These are phyloP conservation scores for Globisporangium okanoganense DNA, from an alignment of 352 stramenopile genomes.

Conservation along the genomic window DNA sequence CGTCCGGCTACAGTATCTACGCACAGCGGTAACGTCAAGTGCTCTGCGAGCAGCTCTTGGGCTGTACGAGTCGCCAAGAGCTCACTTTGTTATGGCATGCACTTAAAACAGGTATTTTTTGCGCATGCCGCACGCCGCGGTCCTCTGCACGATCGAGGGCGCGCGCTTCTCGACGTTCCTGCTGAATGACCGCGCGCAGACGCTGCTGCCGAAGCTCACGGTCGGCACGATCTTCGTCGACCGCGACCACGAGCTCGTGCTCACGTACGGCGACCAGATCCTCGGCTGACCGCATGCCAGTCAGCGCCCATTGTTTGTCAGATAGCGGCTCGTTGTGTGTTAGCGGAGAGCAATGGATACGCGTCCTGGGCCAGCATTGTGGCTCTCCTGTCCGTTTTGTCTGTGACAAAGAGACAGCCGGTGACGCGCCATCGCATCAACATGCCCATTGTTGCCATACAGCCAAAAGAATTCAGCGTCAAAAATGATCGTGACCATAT, in stretches of 20 bases:
- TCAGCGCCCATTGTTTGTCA: neutral
- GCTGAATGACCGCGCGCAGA: slow-evolving; percentile 55
- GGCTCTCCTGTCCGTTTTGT: neutral
- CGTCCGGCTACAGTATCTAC: slow-evolving; percentile 78
- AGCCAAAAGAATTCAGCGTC: neutral
- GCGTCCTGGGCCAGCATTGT: neutral
- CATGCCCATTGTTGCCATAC: neutral
- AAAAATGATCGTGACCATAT: neutral
- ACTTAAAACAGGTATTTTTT: slow-evolving; percentile 41
- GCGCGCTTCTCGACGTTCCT: slow-evolving; percentile 51
- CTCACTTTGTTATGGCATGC: neutral
- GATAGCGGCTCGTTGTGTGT: neutral
- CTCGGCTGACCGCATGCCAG: slow-evolving; percentile 24
- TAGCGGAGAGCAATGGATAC: too few relatives aligned
- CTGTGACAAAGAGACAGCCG: slow-evolving; percentile 2
- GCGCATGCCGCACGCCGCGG: slow-evolving; percentile 52
- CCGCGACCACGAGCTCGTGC: slow-evolving; percentile 57
- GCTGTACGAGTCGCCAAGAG: neutral
- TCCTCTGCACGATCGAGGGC: slow-evolving; percentile 54
- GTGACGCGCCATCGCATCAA: neutral
- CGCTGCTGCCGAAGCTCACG: slow-evolving; percentile 57
- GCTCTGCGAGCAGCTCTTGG: neutral
- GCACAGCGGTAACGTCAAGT: slow-evolving; percentile 54
- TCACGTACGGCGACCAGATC: slow-evolving; percentile 68
- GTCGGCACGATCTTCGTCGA: slow-evolving; percentile 62